Base-by-base conservation (phyloP, 805 yeast genomes). In the Metschnikowia lunata region DNA sequence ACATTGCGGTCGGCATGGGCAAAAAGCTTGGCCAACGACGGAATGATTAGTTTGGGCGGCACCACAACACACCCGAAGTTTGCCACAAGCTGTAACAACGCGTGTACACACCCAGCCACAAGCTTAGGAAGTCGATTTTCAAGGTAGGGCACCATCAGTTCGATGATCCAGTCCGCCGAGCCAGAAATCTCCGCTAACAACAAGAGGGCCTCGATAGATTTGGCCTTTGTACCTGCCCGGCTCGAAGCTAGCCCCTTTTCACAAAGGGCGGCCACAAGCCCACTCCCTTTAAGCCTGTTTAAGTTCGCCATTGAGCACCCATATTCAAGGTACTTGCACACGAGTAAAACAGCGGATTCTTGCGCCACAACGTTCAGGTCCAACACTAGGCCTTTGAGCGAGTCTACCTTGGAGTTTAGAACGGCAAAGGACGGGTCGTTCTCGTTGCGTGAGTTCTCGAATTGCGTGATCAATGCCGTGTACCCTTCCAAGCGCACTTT, bases 291-390 rank as follows among this genome's bases (percentile, higher is more conserved):
- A 15, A 80, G 56, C 49, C 64, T 69, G 6, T 61, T 35, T 38
- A 75, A 67, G 4, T 60, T 73, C 2, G 59, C 54, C 0, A 76
- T 45, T 2, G 61, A 58, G 0, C 82, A 83, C 2, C 86, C 85
- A 56, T 62, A 75, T 54, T 78, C 76, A 35, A 85, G 64, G 55
- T 78, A 76, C 5, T 78, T 71, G 11, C 64, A 64, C 6, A 88
- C 61, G 7, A 85, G 74, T 3, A 66, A 60, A 15, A 88, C 67
- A 5, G 88, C 98, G 1, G 83, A 69, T 57, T 93, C 98, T 51
- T 89, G 96, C 0, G 98, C 96, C 13, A 85, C 93, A 14, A 89
- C 97, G 59, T 93, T 93, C 29, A 83, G 62, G 60, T 93, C 99
- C 3, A 78, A 71, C 7, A 85, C 82, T 34, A 83, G 74, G 51